phyloP scores from a whole-genome alignment of 2,329 filamentous ascomycete genomes.

The Amylocarpus encephaloides region DNA sequence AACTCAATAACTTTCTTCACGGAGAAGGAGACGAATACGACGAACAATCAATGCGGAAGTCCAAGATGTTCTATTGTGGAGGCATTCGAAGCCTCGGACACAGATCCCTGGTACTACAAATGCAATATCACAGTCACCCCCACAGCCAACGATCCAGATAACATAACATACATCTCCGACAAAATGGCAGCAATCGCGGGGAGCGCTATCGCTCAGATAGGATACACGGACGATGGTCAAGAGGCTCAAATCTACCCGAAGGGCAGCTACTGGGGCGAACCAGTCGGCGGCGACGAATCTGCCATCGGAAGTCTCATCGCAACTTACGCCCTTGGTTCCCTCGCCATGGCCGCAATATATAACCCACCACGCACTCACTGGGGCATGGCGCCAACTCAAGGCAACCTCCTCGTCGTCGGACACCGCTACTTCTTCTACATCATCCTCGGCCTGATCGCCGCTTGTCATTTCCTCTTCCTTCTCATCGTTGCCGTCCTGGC shows the following conservation, averaged over 20 bases:
- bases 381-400: constrained; percentile 17
- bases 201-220: constrained; percentile 37
- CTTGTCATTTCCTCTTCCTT: constrained; percentile 22
- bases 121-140: constrained; percentile 35
- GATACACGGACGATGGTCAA: constrained; percentile 27
- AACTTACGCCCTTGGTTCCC: constrained; percentile 33
- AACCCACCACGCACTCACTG: constrained; percentile 12
- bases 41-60: constrained; percentile 14
- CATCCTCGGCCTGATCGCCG: constrained; percentile 27
- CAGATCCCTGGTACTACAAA: constrained; percentile 36
- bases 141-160: constrained; percentile 31
- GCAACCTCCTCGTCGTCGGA: constrained; percentile 30
- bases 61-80: constrained; percentile 27
- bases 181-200: constrained; percentile 33
- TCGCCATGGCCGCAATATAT: constrained; percentile 19
- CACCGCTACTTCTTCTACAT: constrained; percentile 42
- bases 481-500: constrained; percentile 22
- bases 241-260: constrained; percentile 38
- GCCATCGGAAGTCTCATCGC: constrained; percentile 35
- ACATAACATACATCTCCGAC: constrained; percentile 29
- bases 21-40: constrained; percentile 11
- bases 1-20: constrained; percentile 36
- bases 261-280: constrained; percentile 35
- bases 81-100: constrained; percentile 35
- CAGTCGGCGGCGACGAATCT: constrained; percentile 27